phyloP scores from a whole-genome alignment of 2,329 filamentous ascomycete species.

The Clonostachys solani region DNA sequence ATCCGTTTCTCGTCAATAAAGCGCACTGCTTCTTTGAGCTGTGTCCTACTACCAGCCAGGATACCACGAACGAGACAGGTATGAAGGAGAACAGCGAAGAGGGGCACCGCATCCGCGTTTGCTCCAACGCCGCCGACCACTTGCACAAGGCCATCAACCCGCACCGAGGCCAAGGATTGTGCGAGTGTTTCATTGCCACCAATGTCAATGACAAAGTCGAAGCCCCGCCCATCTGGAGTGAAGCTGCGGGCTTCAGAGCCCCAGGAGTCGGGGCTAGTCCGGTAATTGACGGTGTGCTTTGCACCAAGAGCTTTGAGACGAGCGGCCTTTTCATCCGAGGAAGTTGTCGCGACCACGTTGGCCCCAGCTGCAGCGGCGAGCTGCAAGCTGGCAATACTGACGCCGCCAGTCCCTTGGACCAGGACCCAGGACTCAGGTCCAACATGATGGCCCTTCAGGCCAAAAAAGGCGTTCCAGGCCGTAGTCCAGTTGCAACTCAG shows the following conservation, averaged over 20 bases:
- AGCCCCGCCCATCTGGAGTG: slow-evolving; percentile 40
- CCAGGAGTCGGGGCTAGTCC: slow-evolving; percentile 47
- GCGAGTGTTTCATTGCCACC: slow-evolving; percentile 56
- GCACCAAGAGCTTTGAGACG: slow-evolving; percentile 52
- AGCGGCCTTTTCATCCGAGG: slow-evolving; percentile 47
- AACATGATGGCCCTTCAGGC: slow-evolving; percentile 32
- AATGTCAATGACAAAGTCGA: slow-evolving; percentile 61
- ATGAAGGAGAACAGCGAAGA: slow-evolving; percentile 14
- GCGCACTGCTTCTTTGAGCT: slow-evolving; percentile 18
- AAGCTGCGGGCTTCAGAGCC: slow-evolving; percentile 48
- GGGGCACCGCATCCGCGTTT: slow-evolving; percentile 9
- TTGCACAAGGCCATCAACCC: slow-evolving; percentile 21
- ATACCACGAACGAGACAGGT: slow-evolving; percentile 21
- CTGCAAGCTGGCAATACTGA: slow-evolving; percentile 28
- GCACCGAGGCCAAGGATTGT: slow-evolving; percentile 47
- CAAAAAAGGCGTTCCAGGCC: slow-evolving; percentile 47
- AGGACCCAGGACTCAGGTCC: slow-evolving; percentile 25
- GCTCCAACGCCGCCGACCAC: slow-evolving; percentile 26
- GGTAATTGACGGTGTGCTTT: slow-evolving; percentile 57
- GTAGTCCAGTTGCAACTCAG: slow-evolving; percentile 44
- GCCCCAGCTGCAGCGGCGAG: slow-evolving; percentile 44
- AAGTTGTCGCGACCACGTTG: slow-evolving; percentile 55
- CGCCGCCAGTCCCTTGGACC: slow-evolving; percentile 32
- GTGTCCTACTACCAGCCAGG: slow-evolving; percentile 13
- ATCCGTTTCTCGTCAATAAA: slow-evolving; percentile 23